Conservation (phyloP, 352 stramenopile genomes). For the Saprolegnia diclina region DNA sequence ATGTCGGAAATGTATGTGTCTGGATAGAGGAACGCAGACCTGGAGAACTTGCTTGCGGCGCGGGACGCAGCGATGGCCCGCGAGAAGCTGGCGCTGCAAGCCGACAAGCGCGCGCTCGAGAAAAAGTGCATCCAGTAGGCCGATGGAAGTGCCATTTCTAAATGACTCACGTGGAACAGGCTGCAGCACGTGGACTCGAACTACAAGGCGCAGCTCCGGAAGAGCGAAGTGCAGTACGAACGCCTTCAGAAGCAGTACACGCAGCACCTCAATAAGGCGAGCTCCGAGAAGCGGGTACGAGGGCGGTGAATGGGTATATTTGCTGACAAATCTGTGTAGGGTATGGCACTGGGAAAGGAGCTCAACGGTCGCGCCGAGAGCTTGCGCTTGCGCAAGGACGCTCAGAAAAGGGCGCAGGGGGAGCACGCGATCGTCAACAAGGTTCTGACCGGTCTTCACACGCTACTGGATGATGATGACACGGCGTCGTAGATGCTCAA, state of each 20-base stretch:
- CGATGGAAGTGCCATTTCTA: background rate
- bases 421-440: constrained; percentile 24
- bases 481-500: constrained; percentile 12
- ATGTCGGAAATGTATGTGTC: background rate
- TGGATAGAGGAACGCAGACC: constrained; percentile 45
- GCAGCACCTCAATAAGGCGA: constrained; percentile 1
- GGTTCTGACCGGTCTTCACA: background rate
- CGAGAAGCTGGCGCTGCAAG: constrained; percentile 48
- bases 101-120: constrained; percentile 63
- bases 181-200: constrained; percentile 68
- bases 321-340: background rate
- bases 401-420: background rate
- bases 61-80: constrained; percentile 46
- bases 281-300: constrained; percentile 15
- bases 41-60: constrained; percentile 56
- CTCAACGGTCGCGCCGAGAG: background rate
- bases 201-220: constrained; percentile 64
- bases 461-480: background rate
- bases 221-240: constrained; percentile 72
- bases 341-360: constrained; percentile 19
- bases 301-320: background rate
- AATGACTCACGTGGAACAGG: constrained; percentile 27
- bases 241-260: constrained; percentile 46
- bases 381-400: background rate
- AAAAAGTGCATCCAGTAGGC: constrained; percentile 52